These are phyloP conservation scores for Plectosphaerella cucumerina DNA, from an alignment of 2,329 filamentous ascomycete species.

Conservation along the genomic window DNA sequence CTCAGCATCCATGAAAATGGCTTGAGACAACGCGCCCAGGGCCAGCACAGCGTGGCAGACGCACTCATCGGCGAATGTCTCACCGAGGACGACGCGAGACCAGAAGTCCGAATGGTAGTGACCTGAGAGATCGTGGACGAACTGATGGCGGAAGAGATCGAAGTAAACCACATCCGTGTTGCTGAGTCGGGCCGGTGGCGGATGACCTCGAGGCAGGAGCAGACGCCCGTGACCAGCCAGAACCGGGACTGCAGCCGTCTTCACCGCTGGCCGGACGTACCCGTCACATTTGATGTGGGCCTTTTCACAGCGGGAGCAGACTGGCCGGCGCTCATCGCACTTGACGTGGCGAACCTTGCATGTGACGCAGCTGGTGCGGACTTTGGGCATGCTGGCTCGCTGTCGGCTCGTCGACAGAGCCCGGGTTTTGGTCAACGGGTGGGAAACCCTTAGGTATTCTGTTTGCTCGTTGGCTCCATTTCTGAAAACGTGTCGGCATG, in stretches of 20 bases:
- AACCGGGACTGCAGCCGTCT: not conserved
- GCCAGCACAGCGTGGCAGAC: slow-evolving; percentile 15
- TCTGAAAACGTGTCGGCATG: too few species aligned
- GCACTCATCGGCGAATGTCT: slow-evolving; percentile 12
- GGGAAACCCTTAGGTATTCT: too few species aligned
- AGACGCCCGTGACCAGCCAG: not conserved
- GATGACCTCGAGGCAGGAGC: not conserved
- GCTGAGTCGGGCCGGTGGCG: not conserved
- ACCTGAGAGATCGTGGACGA: slow-evolving; percentile 13
- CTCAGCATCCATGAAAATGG: not conserved
- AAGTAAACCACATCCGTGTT: slow-evolving; percentile 12
- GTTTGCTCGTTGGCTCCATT: too few species aligned
- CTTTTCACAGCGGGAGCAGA: slow-evolving; percentile 17
- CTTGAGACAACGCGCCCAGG: slow-evolving; percentile 14
- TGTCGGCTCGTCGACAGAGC: not conserved
- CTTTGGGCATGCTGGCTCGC: not conserved
- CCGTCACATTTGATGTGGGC: not conserved
- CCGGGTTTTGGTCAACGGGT: too few species aligned
- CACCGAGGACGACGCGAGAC: slow-evolving; percentile 15
- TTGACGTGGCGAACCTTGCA: slow-evolving; percentile 31
- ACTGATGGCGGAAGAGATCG: slow-evolving; percentile 15
- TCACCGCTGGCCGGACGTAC: not conserved
- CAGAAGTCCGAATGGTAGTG: slow-evolving; percentile 15
- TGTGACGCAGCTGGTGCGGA: slow-evolving; percentile 29
- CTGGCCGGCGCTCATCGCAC: slow-evolving; percentile 20